A percentile compares a stretch with the other conserved stretches of the same genome.
These are phyloP conservation scores for Alloascoidea africana DNA, from an alignment of 805 yeast species.

Conservation along the genomic window DNA sequence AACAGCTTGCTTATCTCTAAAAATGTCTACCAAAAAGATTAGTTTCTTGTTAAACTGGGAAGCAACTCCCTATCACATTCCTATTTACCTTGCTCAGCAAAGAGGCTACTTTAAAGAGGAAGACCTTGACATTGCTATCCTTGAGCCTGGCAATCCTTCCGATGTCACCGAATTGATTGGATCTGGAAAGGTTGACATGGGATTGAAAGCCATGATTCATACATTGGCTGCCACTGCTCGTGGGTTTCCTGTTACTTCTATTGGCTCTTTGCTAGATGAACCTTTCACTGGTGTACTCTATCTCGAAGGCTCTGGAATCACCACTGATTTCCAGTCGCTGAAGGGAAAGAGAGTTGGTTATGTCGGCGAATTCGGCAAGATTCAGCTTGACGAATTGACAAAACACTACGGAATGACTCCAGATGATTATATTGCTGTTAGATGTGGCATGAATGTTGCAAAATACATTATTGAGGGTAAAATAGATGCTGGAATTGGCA, in stretches of 20 bases:
- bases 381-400: conserved; percentile 40
- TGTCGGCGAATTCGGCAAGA: conserved; percentile 46
- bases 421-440: conserved; percentile 37
- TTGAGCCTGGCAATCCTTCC: conserved; percentile 42
- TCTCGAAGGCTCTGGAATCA: conserved; percentile 33
- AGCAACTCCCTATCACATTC: conserved; percentile 40
- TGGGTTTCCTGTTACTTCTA: conserved; percentile 40
- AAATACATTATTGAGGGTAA: conserved; percentile 37
- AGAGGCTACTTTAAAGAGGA: conserved; percentile 35
- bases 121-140: conserved; percentile 33
- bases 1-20: conserved; percentile 1
- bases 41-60: conserved; percentile 39
- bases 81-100: conserved; percentile 31
- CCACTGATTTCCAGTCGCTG: conserved; percentile 33
- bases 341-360: conserved; percentile 40
- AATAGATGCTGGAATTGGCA: conserved; percentile 43
- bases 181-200: conserved; percentile 42
- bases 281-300: conserved; percentile 43
- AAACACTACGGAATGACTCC: conserved; percentile 41
- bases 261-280: conserved; percentile 38
- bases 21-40: conserved; percentile 30
- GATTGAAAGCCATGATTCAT: conserved; percentile 45
- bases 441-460: conserved; percentile 48
- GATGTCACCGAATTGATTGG: conserved; percentile 45
- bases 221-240: conserved; percentile 45